Evolutionary conservation across 225 moss, liverwort and hornwort genomes (phyloP), one percentile per base, ranked within the genome.

Genomic region (Sphagnum tenellum): DNA sequence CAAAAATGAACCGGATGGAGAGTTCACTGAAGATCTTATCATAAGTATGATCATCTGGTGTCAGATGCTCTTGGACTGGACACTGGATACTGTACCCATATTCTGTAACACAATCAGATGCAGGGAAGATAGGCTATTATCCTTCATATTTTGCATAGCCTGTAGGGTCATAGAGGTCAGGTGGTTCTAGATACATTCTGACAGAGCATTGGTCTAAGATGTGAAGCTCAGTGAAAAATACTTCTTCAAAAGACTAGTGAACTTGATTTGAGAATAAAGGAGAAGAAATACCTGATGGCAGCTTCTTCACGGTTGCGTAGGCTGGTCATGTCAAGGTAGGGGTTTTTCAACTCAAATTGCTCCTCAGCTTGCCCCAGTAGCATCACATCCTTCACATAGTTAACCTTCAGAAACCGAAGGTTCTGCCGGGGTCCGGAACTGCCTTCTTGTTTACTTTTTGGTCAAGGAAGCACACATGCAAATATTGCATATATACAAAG

Each of bases 351-450:
- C 69, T 90, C 96, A 71, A 89, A 78, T 69, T 81, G 71, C 50
- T 90, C 93, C 64, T 87, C 90, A 56, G 82, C 87, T 69, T 87
- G 88, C 70, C 93, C 96, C 14, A 93, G 79, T 68, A 87, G 67
- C 50, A 72, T 87, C 67, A 82, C 78, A 72, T 92, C 93, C 81
- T 90, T 90, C 55, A 98, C 89, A 63, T 87, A 93, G 60, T 77
- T 87, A 65, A 88, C 85, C 80, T 98, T 98, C 73, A 98, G 68
- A 77, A 98, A 98, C 52, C 96, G 93, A 66, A 98, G 56, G 71
- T 98, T 98, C 70, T 90, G 81, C 62, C 93, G 89, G 66, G 87
- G 87, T 68, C 88, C 93, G 64, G 73, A 59, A 64, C 76, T 89
- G 64, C 85, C 90, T 81, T 98, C 96, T 86, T 98, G 96, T 98